Conservation (phyloP, 805 yeast species). For the Saturnispora serradocipensis region DNA sequence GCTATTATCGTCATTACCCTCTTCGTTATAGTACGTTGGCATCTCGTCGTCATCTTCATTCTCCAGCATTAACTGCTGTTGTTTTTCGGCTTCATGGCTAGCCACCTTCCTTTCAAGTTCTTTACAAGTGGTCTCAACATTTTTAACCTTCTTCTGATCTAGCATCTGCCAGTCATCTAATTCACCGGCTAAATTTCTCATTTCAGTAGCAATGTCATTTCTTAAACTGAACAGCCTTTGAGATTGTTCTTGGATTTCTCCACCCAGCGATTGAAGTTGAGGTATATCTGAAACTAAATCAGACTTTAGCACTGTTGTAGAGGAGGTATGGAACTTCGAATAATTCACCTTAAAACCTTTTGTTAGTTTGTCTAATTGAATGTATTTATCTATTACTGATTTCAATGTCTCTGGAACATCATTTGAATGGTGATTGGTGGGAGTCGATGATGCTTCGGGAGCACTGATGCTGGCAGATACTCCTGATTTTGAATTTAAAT, state of each 20-base stretch:
- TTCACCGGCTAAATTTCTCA: slow-evolving; percentile 21
- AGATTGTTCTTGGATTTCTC: slow-evolving; percentile 13
- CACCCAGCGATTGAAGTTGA: slow-evolving; percentile 15
- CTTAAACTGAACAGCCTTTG: slow-evolving; percentile 16
- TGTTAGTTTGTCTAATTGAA: not conserved
- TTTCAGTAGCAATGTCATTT: slow-evolving; percentile 17
- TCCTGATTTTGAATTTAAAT: not conserved
- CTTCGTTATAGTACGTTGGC: not conserved
- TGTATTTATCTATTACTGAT: slow-evolving; percentile 5
- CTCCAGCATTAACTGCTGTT: slow-evolving; percentile 5
- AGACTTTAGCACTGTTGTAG: slow-evolving; percentile 1
- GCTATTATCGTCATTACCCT: not conserved
- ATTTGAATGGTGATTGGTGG: not conserved
- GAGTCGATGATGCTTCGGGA: not conserved
- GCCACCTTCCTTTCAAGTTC: slow-evolving; percentile 3
- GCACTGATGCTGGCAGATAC: not conserved
- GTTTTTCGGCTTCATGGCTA: slow-evolving; percentile 1
- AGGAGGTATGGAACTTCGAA: slow-evolving; percentile 14
- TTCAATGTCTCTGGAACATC: slow-evolving; percentile 7
- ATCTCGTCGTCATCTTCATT: slow-evolving; percentile 3
- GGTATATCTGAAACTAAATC: not conserved
- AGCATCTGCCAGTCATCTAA: slow-evolving; percentile 26
- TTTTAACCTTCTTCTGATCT: slow-evolving; percentile 7
- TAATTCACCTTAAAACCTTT: slow-evolving; percentile 19
- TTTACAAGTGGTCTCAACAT: not conserved